These are phyloP conservation scores for Fusarium albosuccineum DNA, from an alignment of 2,329 filamentous ascomycete genomes.

Conservation along the genomic window DNA sequence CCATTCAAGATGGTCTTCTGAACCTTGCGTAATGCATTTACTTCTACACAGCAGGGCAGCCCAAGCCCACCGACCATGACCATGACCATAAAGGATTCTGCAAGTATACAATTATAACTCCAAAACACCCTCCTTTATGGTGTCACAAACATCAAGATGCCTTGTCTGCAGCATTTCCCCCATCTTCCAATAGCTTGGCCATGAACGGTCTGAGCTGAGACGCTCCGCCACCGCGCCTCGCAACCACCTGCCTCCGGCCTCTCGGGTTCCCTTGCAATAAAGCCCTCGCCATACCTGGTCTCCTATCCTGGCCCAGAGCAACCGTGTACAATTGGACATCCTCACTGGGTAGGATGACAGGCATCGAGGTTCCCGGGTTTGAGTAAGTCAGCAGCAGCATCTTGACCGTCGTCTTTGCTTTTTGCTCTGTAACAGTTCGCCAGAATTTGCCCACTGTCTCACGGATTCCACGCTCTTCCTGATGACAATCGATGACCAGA, in stretches of 20 bases:
- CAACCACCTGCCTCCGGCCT: conserved; percentile 2
- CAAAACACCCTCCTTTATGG: no score
- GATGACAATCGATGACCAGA: conserved; percentile 18
- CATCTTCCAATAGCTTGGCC: conserved; percentile 13
- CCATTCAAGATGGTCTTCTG: not conserved
- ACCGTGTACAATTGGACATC: conserved; percentile 9
- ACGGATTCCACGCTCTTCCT: not conserved
- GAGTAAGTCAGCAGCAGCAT: conserved; percentile 27
- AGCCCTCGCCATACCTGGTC: conserved; percentile 13
- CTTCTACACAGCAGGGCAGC: no score
- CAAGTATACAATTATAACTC: no score
- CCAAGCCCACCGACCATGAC: no score
- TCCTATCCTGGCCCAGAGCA: conserved; percentile 11
- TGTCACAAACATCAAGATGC: not conserved
- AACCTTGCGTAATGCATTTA: not conserved
- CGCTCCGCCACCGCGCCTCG: conserved; percentile 21
- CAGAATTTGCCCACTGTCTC: conserved; percentile 14
- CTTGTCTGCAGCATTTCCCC: not conserved
- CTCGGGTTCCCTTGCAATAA: conserved; percentile 9
- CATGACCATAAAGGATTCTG: no score
- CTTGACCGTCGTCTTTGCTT: conserved; percentile 7
- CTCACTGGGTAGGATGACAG: conserved; percentile 11
- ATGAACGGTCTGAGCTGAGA: conserved; percentile 23
- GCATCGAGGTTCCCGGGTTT: conserved; percentile 5
- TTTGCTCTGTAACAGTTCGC: conserved; percentile 1